Conservation (phyloP, 2,329 filamentous ascomycete species). For the Teratosphaeriaceae sp. region DNA sequence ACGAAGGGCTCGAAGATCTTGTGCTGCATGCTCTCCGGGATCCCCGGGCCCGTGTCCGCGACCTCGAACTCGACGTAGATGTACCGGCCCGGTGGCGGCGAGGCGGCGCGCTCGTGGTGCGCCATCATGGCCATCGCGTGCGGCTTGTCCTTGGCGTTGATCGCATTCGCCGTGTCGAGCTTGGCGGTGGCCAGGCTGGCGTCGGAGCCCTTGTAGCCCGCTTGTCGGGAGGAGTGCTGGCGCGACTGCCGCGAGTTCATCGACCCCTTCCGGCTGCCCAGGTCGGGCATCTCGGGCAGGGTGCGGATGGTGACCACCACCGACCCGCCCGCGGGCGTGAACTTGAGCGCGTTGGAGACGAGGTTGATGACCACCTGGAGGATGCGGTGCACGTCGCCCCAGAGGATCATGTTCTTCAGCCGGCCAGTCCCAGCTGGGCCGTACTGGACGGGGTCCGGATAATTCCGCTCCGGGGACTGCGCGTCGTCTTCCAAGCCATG, state of each 20-base stretch:
- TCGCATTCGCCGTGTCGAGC: constrained; percentile 35
- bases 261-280: constrained; percentile 40
- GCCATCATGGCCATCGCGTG: constrained; percentile 13
- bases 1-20: constrained; percentile 92
- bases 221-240: constrained; percentile 12
- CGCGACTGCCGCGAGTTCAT: constrained; percentile 18
- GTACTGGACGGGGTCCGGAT: no score
- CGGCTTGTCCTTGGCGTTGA: constrained; percentile 37
- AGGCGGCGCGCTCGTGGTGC: constrained; percentile 20
- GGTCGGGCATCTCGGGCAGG: constrained; percentile 50
- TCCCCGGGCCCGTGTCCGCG: constrained; percentile 80
- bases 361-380: constrained; percentile 91
- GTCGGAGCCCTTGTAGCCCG: constrained; percentile 8
- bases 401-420: constrained; percentile 78
- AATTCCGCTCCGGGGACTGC: constrained; percentile 14
- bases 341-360: constrained; percentile 87
- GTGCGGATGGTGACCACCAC: constrained; percentile 74
- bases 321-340: constrained; percentile 69
- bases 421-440: constrained; percentile 50
- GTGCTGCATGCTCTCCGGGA: constrained; percentile 67
- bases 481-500: constrained; percentile 25
- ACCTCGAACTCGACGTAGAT: constrained; percentile 82
- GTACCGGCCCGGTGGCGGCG: constrained; percentile 53
- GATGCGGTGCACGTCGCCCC: constrained; percentile 89
- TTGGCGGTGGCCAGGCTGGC: constrained; percentile 8